phyloP scores from a whole-genome alignment of 2,329 filamentous ascomycete species.

The Akanthomyces uredinophilus region DNA sequence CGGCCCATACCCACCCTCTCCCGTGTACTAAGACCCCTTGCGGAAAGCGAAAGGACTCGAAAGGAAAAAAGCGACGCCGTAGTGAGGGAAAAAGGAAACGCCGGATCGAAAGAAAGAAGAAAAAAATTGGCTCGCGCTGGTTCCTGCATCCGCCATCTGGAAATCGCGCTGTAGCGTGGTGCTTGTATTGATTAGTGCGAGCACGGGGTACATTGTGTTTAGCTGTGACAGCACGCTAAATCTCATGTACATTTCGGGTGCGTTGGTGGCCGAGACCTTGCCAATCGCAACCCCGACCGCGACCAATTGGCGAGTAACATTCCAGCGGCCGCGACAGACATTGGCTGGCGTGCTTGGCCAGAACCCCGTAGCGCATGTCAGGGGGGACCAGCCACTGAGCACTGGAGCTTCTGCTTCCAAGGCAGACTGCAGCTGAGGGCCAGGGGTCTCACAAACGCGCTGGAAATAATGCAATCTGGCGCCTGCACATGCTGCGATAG shows the following conservation, averaged over 20 bases:
- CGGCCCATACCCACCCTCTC: not conserved
- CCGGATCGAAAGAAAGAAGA: too few species aligned
- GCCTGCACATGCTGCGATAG: not conserved
- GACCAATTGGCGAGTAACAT: conserved; percentile 24
- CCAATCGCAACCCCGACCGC: not conserved
- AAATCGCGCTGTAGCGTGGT: not conserved
- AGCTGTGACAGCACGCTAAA: not conserved
- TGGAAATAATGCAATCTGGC: too few species aligned
- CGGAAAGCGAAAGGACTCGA: not conserved
- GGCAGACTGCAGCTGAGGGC: not conserved
- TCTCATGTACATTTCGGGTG: not conserved
- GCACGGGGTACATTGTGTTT: not conserved
- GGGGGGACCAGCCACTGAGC: not conserved
- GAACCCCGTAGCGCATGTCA: conserved; percentile 4
- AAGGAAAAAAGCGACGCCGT: not conserved
- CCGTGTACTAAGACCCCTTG: not conserved
- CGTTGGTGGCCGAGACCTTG: not conserved
- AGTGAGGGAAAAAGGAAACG: not conserved
- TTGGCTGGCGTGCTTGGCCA: conserved; percentile 24
- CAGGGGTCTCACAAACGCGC: not conserved
- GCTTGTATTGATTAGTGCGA: not conserved
- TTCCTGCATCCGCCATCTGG: not conserved
- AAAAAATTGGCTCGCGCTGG: not conserved
- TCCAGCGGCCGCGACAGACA: conserved; percentile 21
- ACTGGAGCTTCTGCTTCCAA: not conserved